phyloP scores from a whole-genome alignment of 1,284 basidiomycete genomes.

The Papiliotrema nemorosa region DNA sequence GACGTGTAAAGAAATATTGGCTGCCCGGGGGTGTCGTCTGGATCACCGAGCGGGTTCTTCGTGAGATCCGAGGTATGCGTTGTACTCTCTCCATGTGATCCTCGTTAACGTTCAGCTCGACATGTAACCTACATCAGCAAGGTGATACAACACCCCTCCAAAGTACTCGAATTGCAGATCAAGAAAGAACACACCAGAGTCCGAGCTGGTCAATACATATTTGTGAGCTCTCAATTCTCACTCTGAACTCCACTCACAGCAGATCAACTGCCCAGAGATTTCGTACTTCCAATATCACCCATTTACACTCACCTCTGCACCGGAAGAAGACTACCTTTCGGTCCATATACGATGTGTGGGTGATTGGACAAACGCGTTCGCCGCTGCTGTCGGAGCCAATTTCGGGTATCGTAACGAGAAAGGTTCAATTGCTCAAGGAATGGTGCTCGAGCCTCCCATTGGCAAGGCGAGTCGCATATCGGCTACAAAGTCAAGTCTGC shows the following conservation, averaged over 20 bases:
- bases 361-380: constrained; percentile 73
- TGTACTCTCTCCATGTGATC: neutral
- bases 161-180: constrained; percentile 86
- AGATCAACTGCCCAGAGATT: constrained; percentile 63
- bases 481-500: neutral
- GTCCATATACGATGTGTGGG: constrained; percentile 83
- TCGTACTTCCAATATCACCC: constrained; percentile 92
- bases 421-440: constrained; percentile 53
- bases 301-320: constrained; percentile 74
- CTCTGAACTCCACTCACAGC: neutral
- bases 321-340: constrained; percentile 67
- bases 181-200: constrained; percentile 82
- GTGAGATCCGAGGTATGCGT: constrained; percentile 64
- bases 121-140: constrained; percentile 86
- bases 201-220: constrained; percentile 80
- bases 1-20: constrained; percentile 68
- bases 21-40: constrained; percentile 78
- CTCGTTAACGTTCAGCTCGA: constrained; percentile 52
- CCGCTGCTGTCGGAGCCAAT: constrained; percentile 77
- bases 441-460: constrained; percentile 45
- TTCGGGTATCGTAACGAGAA: constrained; percentile 56
- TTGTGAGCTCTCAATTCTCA: constrained; percentile 53
- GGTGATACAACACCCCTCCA: constrained; percentile 86
- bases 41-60: constrained; percentile 77
- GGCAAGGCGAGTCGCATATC: constrained; percentile 16